Conservation (phyloP, 768 basidiomycete species). For the Suillus occidentalis region DNA sequence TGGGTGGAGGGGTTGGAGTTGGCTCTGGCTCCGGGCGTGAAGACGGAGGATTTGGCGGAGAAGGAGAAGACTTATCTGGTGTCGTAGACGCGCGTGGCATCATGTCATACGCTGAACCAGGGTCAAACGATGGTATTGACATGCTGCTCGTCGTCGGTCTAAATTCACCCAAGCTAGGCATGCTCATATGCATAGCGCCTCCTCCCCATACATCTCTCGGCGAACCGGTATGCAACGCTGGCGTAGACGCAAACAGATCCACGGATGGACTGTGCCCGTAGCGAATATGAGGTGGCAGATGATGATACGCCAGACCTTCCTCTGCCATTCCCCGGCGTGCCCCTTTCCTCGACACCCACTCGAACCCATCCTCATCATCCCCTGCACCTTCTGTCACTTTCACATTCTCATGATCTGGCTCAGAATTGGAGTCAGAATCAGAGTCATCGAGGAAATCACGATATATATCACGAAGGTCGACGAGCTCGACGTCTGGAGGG, state of each 20-base stretch:
- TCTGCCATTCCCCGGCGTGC: slow-evolving; percentile 53
- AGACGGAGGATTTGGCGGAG: slow-evolving; percentile 13
- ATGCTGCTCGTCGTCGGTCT: slow-evolving; percentile 19
- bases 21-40: slow-evolving; percentile 20
- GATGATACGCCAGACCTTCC: slow-evolving; percentile 59
- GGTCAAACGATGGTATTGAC: slow-evolving; percentile 22
- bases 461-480: slow-evolving; percentile 92
- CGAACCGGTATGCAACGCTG: slow-evolving; percentile 40
- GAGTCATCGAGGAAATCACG: slow-evolving; percentile 89
- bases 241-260: slow-evolving; percentile 60
- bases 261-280: slow-evolving; percentile 57
- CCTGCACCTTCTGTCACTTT: slow-evolving; percentile 52
- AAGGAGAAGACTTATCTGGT: slow-evolving; percentile 16
- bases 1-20: slow-evolving; percentile 29
- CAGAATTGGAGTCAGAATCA: slow-evolving; percentile 45
- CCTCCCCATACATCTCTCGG: slow-evolving; percentile 46
- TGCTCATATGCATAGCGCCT: slow-evolving; percentile 29
- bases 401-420: slow-evolving; percentile 37
- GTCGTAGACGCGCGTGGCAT: slow-evolving; percentile 18
- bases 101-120: slow-evolving; percentile 15
- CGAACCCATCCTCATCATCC: slow-evolving; percentile 75
- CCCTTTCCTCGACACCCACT: slow-evolving; percentile 75
- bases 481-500: slow-evolving; percentile 83
- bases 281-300: slow-evolving; percentile 72
- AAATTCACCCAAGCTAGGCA: slow-evolving; percentile 41